A percentile compares a stretch with the other conserved stretches of the same genome.
Conservation (phyloP, 176 grass and related monocot genomes). For the Neostapfia colusana region DNA sequence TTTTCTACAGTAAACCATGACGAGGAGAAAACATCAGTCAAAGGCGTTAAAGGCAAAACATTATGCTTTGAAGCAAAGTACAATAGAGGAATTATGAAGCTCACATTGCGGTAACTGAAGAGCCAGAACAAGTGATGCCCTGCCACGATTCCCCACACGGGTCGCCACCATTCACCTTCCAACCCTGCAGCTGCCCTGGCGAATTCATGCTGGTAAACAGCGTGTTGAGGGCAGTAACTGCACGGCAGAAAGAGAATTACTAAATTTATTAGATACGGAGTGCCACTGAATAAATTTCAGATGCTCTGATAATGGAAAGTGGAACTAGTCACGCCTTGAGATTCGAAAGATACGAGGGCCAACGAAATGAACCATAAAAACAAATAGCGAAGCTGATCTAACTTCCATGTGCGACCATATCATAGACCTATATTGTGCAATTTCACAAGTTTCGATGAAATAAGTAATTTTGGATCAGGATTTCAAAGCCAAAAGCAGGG, state of each 20-base stretch:
- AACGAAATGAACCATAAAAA: conserved; percentile 8
- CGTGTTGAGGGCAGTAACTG: conserved; percentile 72
- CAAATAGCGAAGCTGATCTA: conserved; percentile 20
- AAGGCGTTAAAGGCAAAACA: conserved; percentile 9
- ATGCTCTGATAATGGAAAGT: conserved; percentile 12
- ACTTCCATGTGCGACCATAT: conserved; percentile 13
- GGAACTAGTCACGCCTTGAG: conserved; percentile 9
- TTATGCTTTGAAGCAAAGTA: background rate
- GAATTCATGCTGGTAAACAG: conserved; percentile 91
- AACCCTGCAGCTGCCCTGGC: conserved; percentile 61
- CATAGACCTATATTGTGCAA: conserved; percentile 23
- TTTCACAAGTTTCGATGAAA: background rate
- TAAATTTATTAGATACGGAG: background rate
- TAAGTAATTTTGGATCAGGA: conserved; percentile 1
- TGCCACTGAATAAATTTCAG: conserved; percentile 27
- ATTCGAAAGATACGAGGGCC: conserved; percentile 5
- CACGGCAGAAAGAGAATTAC: conserved; percentile 32
- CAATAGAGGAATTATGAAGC: conserved; percentile 4
- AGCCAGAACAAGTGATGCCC: conserved; percentile 77
- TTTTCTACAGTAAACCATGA: conserved; percentile 57
- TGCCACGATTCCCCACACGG: conserved; percentile 76
- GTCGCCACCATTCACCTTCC: conserved; percentile 71
- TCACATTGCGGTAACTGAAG: conserved; percentile 74
- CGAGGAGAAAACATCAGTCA: conserved; percentile 13
- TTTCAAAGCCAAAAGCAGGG: background rate